Evolutionary conservation across 495 filamentous ascomycete genomes (phyloP), one percentile per base, ranked within the genome.

Genomic region (Mytilinidion resinicola): DNA sequence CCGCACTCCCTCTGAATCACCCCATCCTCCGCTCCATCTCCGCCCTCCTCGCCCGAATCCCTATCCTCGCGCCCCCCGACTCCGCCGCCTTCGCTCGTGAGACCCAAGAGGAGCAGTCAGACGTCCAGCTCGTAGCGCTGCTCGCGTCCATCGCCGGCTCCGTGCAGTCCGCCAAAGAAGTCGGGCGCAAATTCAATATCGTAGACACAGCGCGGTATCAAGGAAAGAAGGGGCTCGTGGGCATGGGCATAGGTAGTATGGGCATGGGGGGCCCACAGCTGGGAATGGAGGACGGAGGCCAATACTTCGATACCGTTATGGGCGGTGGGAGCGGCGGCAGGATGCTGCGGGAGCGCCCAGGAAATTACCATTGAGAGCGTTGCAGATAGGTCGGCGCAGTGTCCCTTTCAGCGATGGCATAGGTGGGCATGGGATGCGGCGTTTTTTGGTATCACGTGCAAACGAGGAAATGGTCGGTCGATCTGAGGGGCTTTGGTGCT

Each of bases 21-120:
- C 55, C 74, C 70, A 70, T 84, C 74, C 63, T 78, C 64, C 71
- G 86, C 78, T 68, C 84, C 74, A 77, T 82, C 62, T 76, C 76
- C 63, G 74, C 80, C 30, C 72, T 80, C n/a, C 63, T 81, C 43
- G 74, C 79, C 7, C 77, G 80, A 41, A 74, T 82, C 49, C 76
- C 78, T 41, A 77, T 82, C 55, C 76, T 82, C 15, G 72, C 57
- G 0, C 67, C 74, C 1, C 77, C 78, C 1, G 63, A 67, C 51
- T 25, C 61, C n/a, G 39, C 51, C 36, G 42, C 58, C 39, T 66
- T 71, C 55, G 52, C 47, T 43, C 57, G 62, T 48, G 61, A 70
- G 44, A 54, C 57, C 10, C 55, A 52, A n/a, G 60, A 63, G 30
- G 55, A 64, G 55, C 35, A 56, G 19, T 63, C 65, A 11, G 66